These are phyloP conservation scores for Yamagishiella unicocca DNA, from an alignment of 139 green algal species.

Conservation along the genomic window DNA sequence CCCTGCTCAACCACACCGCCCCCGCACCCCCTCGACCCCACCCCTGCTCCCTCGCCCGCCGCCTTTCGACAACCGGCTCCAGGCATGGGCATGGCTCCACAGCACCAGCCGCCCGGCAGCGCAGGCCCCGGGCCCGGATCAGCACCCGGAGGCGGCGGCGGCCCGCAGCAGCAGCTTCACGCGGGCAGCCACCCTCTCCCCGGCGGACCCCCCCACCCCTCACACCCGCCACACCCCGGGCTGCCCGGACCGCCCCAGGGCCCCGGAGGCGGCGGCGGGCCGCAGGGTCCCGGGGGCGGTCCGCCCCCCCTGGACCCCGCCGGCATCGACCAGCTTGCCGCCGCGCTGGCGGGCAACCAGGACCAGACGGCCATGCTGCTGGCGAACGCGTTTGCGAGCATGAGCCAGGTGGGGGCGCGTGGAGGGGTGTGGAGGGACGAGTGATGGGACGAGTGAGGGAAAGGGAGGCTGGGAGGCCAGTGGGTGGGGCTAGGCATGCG, in stretches of 20 bases:
- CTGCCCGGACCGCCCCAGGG: not conserved
- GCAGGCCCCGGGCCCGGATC: too few relatives aligned
- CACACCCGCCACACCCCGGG: not conserved
- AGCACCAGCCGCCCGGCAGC: not conserved
- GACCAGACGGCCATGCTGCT: constrained; percentile 44
- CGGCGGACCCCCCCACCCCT: not conserved
- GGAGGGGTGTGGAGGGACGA: not conserved
- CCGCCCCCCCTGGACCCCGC: not conserved
- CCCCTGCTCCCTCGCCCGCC: too few relatives aligned
- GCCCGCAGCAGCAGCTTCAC: not conserved
- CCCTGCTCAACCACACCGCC: too few relatives aligned
- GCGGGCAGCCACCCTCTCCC: not conserved
- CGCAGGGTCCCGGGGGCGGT: not conserved
- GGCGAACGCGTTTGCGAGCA: constrained; percentile 38
- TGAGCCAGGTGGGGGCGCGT: constrained; percentile 33
- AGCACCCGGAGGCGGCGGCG: not conserved
- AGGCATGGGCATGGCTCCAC: not conserved
- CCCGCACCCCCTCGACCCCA: too few relatives aligned
- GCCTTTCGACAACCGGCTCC: too few relatives aligned
- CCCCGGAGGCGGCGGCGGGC: not conserved
- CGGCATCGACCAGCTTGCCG: constrained; percentile 39
- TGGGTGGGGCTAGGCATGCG: not conserved
- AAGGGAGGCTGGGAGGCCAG: not conserved
- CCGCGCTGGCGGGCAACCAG: constrained; percentile 25
- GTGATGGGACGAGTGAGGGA: too few relatives aligned